Base-by-base conservation (phyloP, 306 rosid genomes). In the Adenanthera pavonina region DNA sequence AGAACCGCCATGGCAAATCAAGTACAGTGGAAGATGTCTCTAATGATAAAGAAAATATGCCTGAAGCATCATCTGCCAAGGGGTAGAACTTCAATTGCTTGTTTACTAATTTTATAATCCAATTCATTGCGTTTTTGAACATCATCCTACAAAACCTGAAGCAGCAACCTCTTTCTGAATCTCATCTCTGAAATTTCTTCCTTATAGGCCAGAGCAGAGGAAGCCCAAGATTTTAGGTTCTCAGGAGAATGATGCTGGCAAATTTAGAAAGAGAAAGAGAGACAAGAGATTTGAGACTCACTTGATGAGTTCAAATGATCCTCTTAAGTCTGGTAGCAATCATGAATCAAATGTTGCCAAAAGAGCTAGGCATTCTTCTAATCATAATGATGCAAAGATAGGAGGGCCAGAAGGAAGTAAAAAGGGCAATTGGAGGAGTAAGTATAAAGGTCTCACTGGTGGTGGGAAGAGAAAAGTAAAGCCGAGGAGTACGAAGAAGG, bases 1-100 rank as follows among this genome's bases (percentile, higher is more conserved):
- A 93, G 99, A 93, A 88, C 83, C 98, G 97, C 78, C 97, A 86
- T 82, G 89, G 84, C 73, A 90, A 89, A 86, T 74, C 87, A 62
- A 86, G 81, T 78, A 38, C 81, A 41, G 79, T 77, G 78, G 92
- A 82, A 72, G 83, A 77, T 80, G 89, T 54, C 40, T 49, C 73
- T 8, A 54, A 80, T 2, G 83, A 70, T 60, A 33, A 75, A 53
- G 84, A 89, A 76, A 77, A 72, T 74, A 66, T 56, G 38, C 78
- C 84, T 54, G 87, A 79, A 44, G 88, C 82, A 84, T 82, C 90
- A 80, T 77, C 92, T 80, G 19, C 87, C 59, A 70, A 86, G 72
- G 81, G 91, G 94, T 95, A 79, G 75, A 82, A 14, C 73, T 77
- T 74, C 46, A 72, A 67, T 73, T 74, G n/a, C 69, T 61, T 49